Base-by-base conservation (phyloP, 2,329 filamentous ascomycete species). In the Trichophyton equinum region DNA sequence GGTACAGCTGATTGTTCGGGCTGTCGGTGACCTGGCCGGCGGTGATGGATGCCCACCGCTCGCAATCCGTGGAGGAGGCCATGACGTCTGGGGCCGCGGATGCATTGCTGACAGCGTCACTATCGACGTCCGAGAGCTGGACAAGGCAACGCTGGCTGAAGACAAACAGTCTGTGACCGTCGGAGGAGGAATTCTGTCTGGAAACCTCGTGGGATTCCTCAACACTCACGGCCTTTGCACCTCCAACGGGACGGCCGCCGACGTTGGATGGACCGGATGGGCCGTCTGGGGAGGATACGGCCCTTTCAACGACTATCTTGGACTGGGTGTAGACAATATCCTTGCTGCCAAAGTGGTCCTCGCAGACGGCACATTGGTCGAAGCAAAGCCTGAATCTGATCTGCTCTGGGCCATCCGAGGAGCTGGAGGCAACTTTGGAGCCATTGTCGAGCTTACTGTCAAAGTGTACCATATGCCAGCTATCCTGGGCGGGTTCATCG, bases 281-380 rank as follows among this genome's bases (percentile, higher is more conserved):
- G 40, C 40, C 2, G 36, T 57, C 27, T 36, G 55, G 20, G 55
- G 55, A n/a, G 55, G 55, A 22, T 22, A 40, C 30, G 42, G 55
- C 30, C 36, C 42, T 13, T 57, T 57, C 25, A 40, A 36, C 15
- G 55, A 42, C 20, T 42, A 22, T 38, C 22, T 57, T 11, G 55
- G 55, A 7, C 42, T 57, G 33, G 55, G 55, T 7, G 36, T 42
- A 9, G 55, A 57, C 55, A 57, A 57, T 18, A 57, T 57, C 55
- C 30, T 57, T 3, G 33, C 55, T 20, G 27, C n/a, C 42, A 36
- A 33, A 20, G 25, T 57, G 2, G 30, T 57, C 18, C 36, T 27
- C 3, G 55, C 55, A 36, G 55, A 57, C 42, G 33, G 55, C n/a
- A 40, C n/a, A 6, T 6, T 57, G 33, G 27, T 42, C 33, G 33